phyloP scores from a whole-genome alignment of 768 basidiomycete species.

The Trametes gibbosa region DNA sequence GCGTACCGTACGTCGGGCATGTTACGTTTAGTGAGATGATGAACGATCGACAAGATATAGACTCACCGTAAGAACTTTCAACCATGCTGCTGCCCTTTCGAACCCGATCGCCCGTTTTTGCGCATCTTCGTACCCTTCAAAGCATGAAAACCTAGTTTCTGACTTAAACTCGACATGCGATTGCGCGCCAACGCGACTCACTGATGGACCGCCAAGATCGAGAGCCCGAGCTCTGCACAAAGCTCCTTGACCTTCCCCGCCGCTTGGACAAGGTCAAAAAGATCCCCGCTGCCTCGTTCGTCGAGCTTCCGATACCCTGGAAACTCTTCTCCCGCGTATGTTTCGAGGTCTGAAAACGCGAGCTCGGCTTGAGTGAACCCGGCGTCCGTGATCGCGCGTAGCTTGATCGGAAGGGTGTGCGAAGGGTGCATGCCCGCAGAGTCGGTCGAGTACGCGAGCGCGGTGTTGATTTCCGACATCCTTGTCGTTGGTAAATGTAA shows the following conservation, averaged over 20 bases:
- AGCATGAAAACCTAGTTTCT: conserved; percentile 24
- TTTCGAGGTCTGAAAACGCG: conserved; percentile 30
- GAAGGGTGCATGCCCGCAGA: conserved; percentile 34
- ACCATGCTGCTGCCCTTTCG: conserved; percentile 27
- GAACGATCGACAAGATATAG: not conserved
- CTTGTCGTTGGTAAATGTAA: no score
- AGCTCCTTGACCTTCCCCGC: conserved; percentile 20
- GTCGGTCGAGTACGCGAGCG: conserved; percentile 29
- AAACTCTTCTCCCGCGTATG: conserved; percentile 21
- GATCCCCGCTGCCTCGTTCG: conserved; percentile 23
- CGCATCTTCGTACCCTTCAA: conserved; percentile 26
- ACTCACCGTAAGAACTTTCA: conserved; percentile 24
- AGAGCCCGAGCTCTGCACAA: conserved; percentile 24
- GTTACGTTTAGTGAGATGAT: not conserved
- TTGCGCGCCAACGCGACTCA: conserved; percentile 4
- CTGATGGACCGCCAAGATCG: conserved; percentile 31
- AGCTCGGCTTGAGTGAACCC: conserved; percentile 28
- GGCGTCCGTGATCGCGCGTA: conserved; percentile 30
- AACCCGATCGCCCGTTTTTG: conserved; percentile 20
- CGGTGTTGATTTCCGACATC: conserved; percentile 7
- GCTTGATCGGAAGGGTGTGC: conserved; percentile 29
- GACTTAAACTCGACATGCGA: not conserved
- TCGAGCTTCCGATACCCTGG: conserved; percentile 25
- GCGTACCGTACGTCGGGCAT: not conserved
- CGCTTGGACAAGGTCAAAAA: conserved; percentile 21